Conservation (phyloP, 2,329 filamentous ascomycete genomes). For the Microdochium bolleyi region DNA sequence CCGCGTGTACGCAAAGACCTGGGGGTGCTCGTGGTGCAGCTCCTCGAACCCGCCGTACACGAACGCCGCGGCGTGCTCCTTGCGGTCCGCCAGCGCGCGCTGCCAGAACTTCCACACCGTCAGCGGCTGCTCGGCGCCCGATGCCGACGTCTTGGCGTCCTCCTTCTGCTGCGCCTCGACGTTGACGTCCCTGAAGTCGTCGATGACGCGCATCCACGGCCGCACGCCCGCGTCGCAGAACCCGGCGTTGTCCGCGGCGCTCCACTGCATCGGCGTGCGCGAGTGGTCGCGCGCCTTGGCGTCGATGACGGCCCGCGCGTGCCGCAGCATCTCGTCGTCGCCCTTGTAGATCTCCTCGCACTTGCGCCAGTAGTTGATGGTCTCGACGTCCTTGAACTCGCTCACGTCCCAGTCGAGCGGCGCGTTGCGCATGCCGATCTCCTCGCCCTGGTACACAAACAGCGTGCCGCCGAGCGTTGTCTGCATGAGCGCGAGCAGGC, state of each 20-base stretch:
- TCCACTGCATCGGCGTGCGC: constrained; percentile 64
- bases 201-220: constrained; percentile 55
- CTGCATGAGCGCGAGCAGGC: constrained; percentile 50
- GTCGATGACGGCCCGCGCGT: constrained; percentile 44
- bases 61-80: constrained; percentile 48
- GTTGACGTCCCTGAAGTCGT: constrained; percentile 46
- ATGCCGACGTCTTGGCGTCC: constrained; percentile 14
- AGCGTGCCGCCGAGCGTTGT: constrained; percentile 48
- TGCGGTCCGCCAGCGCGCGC: constrained; percentile 42
- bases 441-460: constrained; percentile 61
- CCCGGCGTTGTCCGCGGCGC: constrained; percentile 44
- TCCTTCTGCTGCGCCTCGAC: constrained; percentile 40
- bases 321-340: constrained; percentile 29
- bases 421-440: constrained; percentile 56
- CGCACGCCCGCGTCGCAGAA: constrained; percentile 44
- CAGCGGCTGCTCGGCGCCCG: constrained; percentile 22
- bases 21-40: constrained; percentile 10
- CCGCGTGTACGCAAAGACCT: constrained; percentile 15
- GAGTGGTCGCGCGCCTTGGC: constrained; percentile 57
- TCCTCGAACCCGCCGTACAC: constrained; percentile 51
- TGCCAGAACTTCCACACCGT: constrained; percentile 57
- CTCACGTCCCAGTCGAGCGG: constrained; percentile 49
- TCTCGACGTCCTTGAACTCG: constrained; percentile 48
- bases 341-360: constrained; percentile 23
- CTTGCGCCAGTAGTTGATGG: constrained; percentile 38